Evolutionary conservation across 345 rosid species (phyloP).

Genomic region (Brassica carinata): DNA sequence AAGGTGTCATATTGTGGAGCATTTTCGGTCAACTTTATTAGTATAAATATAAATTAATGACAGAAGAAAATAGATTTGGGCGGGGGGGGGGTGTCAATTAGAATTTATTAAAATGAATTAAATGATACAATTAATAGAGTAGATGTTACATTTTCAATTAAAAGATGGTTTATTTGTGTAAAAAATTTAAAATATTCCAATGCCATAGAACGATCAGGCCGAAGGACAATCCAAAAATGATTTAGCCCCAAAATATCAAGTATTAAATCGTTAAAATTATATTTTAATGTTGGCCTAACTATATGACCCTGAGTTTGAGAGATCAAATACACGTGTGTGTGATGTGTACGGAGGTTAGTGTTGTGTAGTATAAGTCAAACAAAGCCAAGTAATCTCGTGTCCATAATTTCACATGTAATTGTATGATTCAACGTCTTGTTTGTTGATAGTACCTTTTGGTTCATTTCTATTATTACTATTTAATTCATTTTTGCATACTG

Average conservation of each 20-base stretch:
- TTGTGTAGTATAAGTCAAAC: slow-evolving; percentile 47
- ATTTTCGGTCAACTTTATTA: too few species aligned
- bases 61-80: too few species aligned
- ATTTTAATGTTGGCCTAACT: slow-evolving; percentile 6
- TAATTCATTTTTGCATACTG: background rate
- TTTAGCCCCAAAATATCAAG: background rate
- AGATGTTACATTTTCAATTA: background rate
- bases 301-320: slow-evolving; percentile 17
- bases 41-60: too few species aligned
- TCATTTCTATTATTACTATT: background rate
- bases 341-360: slow-evolving; percentile 40
- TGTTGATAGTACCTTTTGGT: background rate
- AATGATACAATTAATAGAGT: background rate
- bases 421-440: slow-evolving; percentile 20
- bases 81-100: background rate
- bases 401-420: slow-evolving; percentile 44
- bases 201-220: background rate
- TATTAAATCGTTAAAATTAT: background rate
- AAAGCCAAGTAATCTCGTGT: slow-evolving; percentile 38
- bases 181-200: background rate
- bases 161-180: background rate
- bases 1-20: too few species aligned
- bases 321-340: slow-evolving; percentile 29
- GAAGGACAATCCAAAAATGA: background rate
- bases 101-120: background rate